Evolutionary conservation across 140 eudicot genomes (phyloP).

Genomic region (Erigeron philadelphicus): DNA sequence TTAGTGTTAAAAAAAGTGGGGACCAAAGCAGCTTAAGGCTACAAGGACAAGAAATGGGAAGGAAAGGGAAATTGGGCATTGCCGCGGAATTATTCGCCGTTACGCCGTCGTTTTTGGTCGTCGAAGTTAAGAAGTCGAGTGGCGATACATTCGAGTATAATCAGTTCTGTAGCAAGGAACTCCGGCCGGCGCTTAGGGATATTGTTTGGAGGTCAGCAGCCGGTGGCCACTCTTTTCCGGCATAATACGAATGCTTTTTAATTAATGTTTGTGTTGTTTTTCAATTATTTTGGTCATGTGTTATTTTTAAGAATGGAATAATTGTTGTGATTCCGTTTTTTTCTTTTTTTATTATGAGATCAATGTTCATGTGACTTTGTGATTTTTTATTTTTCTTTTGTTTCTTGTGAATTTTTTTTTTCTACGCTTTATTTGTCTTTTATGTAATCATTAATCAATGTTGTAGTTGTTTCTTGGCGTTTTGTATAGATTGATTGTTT

Average conservation of each 20-base stretch:
- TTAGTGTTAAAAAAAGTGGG: slow-evolving; percentile 46
- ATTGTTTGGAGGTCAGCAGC: slow-evolving; percentile 55
- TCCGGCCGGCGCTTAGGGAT: slow-evolving; percentile 73
- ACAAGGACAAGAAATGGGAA: slow-evolving; percentile 49
- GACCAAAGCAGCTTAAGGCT: slow-evolving; percentile 49
- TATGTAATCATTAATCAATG: background rate
- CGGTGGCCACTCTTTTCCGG: slow-evolving; percentile 32
- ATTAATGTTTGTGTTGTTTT: background rate
- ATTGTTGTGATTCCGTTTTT: slow-evolving; percentile 10
- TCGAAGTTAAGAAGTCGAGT: slow-evolving; percentile 60
- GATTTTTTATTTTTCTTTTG: background rate
- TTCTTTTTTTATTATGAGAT: slow-evolving; percentile 1
- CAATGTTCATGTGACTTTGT: slow-evolving; percentile 15
- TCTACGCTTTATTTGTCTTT: background rate
- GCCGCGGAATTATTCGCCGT: slow-evolving; percentile 60
- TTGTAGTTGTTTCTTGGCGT: background rate
- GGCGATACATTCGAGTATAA: slow-evolving; percentile 80
- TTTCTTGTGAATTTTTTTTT: background rate
- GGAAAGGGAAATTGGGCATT: slow-evolving; percentile 62
- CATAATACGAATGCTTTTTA: slow-evolving; percentile 10
- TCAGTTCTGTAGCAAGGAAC: slow-evolving; percentile 68
- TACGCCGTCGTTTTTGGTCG: slow-evolving; percentile 56
- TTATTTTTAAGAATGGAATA: background rate
- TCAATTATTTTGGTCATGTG: background rate
- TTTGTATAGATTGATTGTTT: slow-evolving; percentile 7